phyloP scores from a whole-genome alignment of 768 basidiomycete species.

The Rhizopogon vesiculosus region DNA sequence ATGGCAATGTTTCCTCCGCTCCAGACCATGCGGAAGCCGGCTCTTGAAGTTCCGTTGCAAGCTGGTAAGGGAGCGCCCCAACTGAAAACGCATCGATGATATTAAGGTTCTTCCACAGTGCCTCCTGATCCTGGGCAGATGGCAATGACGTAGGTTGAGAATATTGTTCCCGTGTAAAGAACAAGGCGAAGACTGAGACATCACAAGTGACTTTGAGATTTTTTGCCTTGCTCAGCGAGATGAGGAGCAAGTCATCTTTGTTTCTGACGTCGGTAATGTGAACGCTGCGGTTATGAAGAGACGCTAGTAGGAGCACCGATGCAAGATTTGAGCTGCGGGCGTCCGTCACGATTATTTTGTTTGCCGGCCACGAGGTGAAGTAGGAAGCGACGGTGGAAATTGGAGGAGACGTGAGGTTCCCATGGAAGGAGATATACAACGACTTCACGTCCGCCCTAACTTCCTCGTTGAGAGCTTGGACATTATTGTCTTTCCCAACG shows the following conservation, averaged over 20 bases:
- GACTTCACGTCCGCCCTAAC: conserved; percentile 76
- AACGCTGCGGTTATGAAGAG: conserved; percentile 81
- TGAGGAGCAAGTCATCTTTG: conserved; percentile 83
- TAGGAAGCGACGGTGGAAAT: conserved; percentile 79
- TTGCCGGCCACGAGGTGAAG: conserved; percentile 84
- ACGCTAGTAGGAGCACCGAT: conserved; percentile 90
- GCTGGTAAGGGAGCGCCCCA: conserved; percentile 75
- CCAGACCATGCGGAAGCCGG: conserved; percentile 69
- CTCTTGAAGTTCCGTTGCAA: conserved; percentile 61
- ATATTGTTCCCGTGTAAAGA: conserved; percentile 78
- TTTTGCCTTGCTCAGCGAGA: conserved; percentile 92
- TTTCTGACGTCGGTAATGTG: conserved; percentile 89
- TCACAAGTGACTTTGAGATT: conserved; percentile 95
- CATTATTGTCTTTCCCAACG: conserved; percentile 68
- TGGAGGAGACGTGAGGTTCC: conserved; percentile 41
- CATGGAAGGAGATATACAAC: conserved; percentile 79
- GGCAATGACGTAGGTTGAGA: conserved; percentile 64
- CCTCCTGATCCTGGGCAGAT: conserved; percentile 67
- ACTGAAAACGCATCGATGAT: conserved; percentile 89
- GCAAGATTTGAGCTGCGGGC: conserved; percentile 91
- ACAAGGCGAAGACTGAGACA: conserved; percentile 86
- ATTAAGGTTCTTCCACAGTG: conserved; percentile 82
- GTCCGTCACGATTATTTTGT: conserved; percentile 93
- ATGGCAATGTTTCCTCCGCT: conserved; percentile 80
- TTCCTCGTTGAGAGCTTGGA: conserved; percentile 63